These are phyloP conservation scores for Paraurostyla sp. DNA, from an alignment of 73 alveolate species.

Conservation along the genomic window DNA sequence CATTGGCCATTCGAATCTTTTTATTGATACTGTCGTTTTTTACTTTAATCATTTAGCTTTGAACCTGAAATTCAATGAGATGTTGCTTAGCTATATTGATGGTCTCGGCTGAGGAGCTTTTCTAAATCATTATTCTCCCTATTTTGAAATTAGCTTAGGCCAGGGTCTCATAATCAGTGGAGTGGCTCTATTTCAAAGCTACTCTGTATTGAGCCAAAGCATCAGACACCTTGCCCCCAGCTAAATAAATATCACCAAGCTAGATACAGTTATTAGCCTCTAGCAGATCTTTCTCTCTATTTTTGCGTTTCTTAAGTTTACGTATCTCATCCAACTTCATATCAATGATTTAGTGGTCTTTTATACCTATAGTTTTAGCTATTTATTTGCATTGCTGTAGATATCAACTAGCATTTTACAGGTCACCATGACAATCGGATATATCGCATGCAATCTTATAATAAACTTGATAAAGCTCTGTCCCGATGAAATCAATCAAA, in stretches of 20 bases:
- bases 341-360: neutral
- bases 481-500: neutral
- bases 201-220: neutral
- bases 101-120: neutral
- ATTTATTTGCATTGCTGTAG: neutral
- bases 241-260: neutral
- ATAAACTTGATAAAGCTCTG: neutral
- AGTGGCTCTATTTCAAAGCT: neutral
- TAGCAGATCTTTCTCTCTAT: neutral
- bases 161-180: neutral
- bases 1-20: too few species aligned
- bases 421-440: neutral
- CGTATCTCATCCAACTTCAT: neutral
- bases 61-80: neutral
- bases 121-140: neutral
- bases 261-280: conserved; percentile 6
- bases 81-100: neutral
- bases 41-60: neutral
- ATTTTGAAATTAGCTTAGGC: conserved; percentile 1
- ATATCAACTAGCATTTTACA: conserved; percentile 7
- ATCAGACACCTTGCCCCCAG: neutral
- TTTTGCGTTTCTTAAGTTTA: neutral
- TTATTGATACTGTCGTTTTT: too few species aligned
- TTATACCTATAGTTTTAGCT: conserved; percentile 4
- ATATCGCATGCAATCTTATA: conserved; percentile 15